Base-by-base conservation (phyloP, 306 rosid genomes). In the Cucumis cinereus region DNA sequence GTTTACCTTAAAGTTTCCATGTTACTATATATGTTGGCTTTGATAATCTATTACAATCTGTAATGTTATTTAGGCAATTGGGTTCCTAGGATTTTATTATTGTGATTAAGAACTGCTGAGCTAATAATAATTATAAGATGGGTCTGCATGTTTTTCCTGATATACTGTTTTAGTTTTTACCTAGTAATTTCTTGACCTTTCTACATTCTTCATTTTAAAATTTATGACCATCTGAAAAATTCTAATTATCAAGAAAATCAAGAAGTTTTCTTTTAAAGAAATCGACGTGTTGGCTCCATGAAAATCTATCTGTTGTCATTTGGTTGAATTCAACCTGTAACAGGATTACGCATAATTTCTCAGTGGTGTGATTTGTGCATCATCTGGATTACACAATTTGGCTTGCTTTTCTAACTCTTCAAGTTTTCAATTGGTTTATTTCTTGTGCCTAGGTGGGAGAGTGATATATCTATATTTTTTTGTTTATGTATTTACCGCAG, bases 401-500 rank as follows among this genome's bases (percentile, higher is more conserved):
- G 38, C 60, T 28, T 41, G 33, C 75, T 74, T 56, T 38, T 56
- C 23, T 74, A 4, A 54, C 66, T 74, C 52, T 55, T 38, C 11
- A 53, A 52, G 64, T 54, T 53, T 35, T 6, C 15, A 14, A 9
- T 54, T 47, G 23, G 49, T 54, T 33, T 33, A 58, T 74, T 28
- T 20, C 50, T 23, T n/a, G 35, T 36, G 5, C 26, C 16, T 53
- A 33, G 52, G 49, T 36, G 7, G 54, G 16, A 36, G 22, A 35
- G 23, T 58, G 33, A 54, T 20, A 50, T 54, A n/a, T 45, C 3
- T 5, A 30, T 30, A 2, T n/a, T 59, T 79, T 67, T 28, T 3
- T 79, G 36, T 57, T 68, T 57, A 26, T 76, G 43, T 13, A 36
- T 76, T 38, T 73, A 7, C 1, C 78, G 69, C 80, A 95, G 99